phyloP scores from a whole-genome alignment of 768 basidiomycete genomes.

The Crucibulum laeve region DNA sequence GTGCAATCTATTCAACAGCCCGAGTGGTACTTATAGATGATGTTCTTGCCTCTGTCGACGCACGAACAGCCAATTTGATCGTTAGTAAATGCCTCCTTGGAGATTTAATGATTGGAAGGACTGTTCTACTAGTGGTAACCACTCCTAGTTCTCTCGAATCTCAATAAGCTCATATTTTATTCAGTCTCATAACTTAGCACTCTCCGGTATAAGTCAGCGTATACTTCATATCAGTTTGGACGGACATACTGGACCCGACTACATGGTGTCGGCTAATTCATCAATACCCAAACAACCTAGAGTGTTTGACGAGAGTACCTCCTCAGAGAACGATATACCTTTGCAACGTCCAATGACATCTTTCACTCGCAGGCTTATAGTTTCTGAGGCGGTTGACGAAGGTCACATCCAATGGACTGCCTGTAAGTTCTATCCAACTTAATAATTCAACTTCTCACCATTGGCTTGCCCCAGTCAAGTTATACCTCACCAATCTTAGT shows the following conservation, averaged over 20 bases:
- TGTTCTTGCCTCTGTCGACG: slow-evolving; percentile 46
- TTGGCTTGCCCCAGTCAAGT: background rate
- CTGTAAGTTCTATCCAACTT: background rate
- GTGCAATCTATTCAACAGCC: slow-evolving; percentile 53
- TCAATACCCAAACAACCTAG: too few species aligned
- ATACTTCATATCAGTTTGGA: background rate
- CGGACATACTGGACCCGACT: too few species aligned
- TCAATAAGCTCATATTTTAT: too few species aligned
- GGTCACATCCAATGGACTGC: background rate
- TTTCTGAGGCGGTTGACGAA: background rate
- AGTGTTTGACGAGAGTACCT: too few species aligned
- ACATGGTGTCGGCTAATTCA: too few species aligned
- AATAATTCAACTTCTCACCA: background rate
- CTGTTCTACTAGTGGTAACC: slow-evolving; percentile 35
- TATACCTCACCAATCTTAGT: background rate
- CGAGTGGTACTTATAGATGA: slow-evolving; percentile 56
- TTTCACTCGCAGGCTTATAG: too few species aligned
- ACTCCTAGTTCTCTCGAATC: too few species aligned
- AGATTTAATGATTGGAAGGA: slow-evolving; percentile 34
- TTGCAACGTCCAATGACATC: too few species aligned
- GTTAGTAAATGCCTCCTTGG: slow-evolving; percentile 41
- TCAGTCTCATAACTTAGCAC: background rate
- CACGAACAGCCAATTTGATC: slow-evolving; percentile 48
- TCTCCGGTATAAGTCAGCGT: background rate
- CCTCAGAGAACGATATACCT: too few species aligned